Conservation (phyloP, 257 asterid species). For the Nicotiana obtusifolia region DNA sequence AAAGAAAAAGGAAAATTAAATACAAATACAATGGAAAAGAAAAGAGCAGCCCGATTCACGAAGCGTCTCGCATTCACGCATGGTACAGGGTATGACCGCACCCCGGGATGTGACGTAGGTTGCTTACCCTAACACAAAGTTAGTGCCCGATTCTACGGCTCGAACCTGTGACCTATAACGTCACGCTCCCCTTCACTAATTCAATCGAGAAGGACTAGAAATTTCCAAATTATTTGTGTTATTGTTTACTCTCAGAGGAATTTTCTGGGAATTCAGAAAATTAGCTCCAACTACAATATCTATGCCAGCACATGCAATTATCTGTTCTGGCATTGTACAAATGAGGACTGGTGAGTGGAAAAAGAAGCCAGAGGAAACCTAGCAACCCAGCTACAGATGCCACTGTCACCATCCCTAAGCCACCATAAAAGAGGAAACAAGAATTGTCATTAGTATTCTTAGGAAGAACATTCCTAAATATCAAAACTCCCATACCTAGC, state of each 20-base stretch:
- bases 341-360: conserved; percentile 58
- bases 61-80: no score
- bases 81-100: no score
- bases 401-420: conserved; percentile 51
- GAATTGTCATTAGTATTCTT: neutral
- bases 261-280: neutral
- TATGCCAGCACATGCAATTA: conserved; percentile 75
- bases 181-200: no score
- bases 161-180: no score
- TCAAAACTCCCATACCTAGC: neutral
- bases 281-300: conserved; percentile 63
- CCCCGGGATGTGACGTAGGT: no score
- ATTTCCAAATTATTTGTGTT: neutral
- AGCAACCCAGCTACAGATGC: conserved; percentile 51
- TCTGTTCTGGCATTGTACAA: conserved; percentile 40
- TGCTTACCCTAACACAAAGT: no score
- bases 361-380: conserved; percentile 63
- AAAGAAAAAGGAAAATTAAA: neutral
- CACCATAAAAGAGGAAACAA: conserved; percentile 5
- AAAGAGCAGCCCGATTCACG: no score
- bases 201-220: neutral
- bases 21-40: neutral
- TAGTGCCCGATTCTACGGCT: no score
- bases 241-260: neutral
- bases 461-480: neutral